These are phyloP conservation scores for Penicillium arizonense DNA, from an alignment of 495 filamentous ascomycete genomes.

Conservation along the genomic window DNA sequence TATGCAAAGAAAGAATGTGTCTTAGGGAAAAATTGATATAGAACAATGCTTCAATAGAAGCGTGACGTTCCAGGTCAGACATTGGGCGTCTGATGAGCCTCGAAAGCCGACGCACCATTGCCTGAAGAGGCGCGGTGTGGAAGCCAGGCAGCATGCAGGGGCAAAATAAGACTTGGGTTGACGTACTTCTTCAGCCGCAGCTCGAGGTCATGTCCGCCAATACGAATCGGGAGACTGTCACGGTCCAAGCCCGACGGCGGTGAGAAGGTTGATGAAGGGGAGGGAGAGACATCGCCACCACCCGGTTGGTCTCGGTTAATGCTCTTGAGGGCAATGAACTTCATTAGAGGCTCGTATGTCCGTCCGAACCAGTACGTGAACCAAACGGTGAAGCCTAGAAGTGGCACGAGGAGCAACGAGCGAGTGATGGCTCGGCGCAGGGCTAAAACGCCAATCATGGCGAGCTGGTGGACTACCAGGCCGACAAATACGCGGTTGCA, in stretches of 20 bases:
- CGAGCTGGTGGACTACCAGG: slow-evolving; percentile 80
- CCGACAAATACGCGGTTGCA: slow-evolving; percentile 86
- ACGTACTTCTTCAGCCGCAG: slow-evolving; percentile 45
- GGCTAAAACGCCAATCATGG: slow-evolving; percentile 85
- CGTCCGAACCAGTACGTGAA: slow-evolving; percentile 72
- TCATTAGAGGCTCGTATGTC: slow-evolving; percentile 81
- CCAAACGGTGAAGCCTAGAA: slow-evolving; percentile 78
- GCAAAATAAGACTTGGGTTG: slow-evolving; percentile 44
- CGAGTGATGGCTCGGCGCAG: slow-evolving; percentile 67
- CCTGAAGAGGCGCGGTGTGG: slow-evolving; percentile 26
- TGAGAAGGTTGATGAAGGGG: slow-evolving; percentile 37
- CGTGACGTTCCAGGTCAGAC: background rate
- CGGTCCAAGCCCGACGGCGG: slow-evolving; percentile 44
- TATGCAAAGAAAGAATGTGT: slow-evolving; percentile 1
- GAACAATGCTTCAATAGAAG: background rate
- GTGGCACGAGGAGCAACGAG: slow-evolving; percentile 69
- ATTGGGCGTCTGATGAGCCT: slow-evolving; percentile 20
- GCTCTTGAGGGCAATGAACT: slow-evolving; percentile 87
- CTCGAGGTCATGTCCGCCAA: slow-evolving; percentile 40
- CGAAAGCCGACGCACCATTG: slow-evolving; percentile 15
- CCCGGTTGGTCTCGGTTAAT: slow-evolving; percentile 58
- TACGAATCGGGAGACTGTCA: slow-evolving; percentile 40
- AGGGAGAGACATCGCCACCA: slow-evolving; percentile 36
- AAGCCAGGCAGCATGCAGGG: slow-evolving; percentile 47
- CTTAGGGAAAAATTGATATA: background rate